Percentiles rank a stretch among this genome's conserved stretches.
phyloP scores from a whole-genome alignment of 106 monocot genomes.

The Acanthochlamys bracteata region DNA sequence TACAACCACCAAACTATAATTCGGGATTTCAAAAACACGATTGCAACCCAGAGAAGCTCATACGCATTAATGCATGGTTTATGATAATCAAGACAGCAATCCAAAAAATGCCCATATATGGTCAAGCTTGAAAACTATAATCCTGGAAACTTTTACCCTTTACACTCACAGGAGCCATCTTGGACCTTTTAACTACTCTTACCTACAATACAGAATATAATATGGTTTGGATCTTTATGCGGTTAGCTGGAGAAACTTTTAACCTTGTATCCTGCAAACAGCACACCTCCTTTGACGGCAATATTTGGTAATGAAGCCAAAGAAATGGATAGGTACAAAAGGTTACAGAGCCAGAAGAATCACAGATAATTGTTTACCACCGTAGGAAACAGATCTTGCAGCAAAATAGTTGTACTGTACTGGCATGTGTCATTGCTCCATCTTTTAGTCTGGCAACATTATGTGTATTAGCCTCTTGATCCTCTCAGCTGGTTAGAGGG shows the following conservation, averaged over 20 bases:
- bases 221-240: background rate
- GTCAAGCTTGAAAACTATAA: no score
- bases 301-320: background rate
- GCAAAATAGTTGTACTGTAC: background rate
- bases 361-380: background rate
- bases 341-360: background rate
- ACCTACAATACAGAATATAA: no score
- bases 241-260: background rate
- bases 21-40: no score
- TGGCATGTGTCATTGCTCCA: background rate
- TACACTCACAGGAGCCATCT: background rate
- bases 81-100: no score
- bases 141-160: background rate
- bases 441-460: constrained; percentile 5
- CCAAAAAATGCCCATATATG: no score
- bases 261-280: background rate
- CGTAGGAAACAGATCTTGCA: no score
- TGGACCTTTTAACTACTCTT: background rate
- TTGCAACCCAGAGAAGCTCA: no score
- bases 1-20: no score
- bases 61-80: no score
- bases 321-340: constrained; percentile 26
- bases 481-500: constrained; percentile 26
- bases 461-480: no score
- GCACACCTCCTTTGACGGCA: background rate